phyloP scores from a whole-genome alignment of 371 early-diverging fungal genomes.

The Smittium mucronatum region DNA sequence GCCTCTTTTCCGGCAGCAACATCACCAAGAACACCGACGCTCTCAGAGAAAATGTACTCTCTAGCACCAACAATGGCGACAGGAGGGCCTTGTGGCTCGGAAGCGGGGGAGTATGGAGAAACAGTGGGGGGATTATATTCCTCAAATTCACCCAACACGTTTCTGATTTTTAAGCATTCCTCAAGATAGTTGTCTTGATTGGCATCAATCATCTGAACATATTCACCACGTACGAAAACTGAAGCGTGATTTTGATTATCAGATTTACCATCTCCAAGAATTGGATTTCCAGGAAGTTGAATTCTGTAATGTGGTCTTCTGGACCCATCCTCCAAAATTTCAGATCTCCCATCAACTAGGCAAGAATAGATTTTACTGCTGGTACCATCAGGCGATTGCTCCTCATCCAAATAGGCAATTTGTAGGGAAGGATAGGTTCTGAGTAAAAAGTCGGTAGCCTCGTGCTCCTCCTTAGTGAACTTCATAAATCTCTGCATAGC shows the following conservation, averaged over 20 bases:
- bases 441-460: conserved; percentile 63
- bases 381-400: conserved; percentile 37
- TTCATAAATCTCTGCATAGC: conserved; percentile 79
- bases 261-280: conserved; percentile 81
- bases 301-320: conserved; percentile 61
- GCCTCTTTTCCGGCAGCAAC: conserved; percentile 86
- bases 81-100: conserved; percentile 42
- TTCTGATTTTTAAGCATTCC: conserved; percentile 77
- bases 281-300: conserved; percentile 74
- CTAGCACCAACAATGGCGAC: conserved; percentile 86
- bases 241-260: conserved; percentile 83
- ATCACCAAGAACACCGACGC: conserved; percentile 76
- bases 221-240: conserved; percentile 76
- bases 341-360: conserved; percentile 61
- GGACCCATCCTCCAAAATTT: conserved; percentile 45
- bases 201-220: conserved; percentile 72
- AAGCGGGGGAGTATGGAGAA: conserved; percentile 53
- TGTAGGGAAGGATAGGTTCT: conserved; percentile 65
- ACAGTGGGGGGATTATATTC: conserved; percentile 45
- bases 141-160: conserved; percentile 77
- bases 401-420: conserved; percentile 71
- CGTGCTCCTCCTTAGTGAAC: conserved; percentile 60
- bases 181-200: conserved; percentile 88
- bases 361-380: conserved; percentile 50
- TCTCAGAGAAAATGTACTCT: conserved; percentile 82